Evolutionary conservation across 148 eudicot species (phyloP).

Genomic region (Rhododendron mucronatum): DNA sequence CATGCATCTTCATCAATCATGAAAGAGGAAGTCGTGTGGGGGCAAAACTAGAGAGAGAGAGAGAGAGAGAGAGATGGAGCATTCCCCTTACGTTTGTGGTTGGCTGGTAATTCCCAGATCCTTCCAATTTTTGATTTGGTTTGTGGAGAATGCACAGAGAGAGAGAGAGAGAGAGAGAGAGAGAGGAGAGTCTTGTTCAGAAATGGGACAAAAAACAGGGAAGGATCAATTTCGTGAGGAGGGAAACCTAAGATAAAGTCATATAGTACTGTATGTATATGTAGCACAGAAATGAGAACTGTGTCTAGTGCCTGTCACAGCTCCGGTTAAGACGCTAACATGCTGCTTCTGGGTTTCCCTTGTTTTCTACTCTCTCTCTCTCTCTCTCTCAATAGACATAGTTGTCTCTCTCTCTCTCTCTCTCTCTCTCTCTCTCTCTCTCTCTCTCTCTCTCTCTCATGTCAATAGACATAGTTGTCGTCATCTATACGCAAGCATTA

Average conservation of each 20-base stretch:
- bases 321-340: constrained; percentile 16
- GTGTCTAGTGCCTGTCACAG: not conserved
- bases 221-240: constrained; percentile 52
- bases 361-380: not conserved
- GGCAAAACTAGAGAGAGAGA: not conserved
- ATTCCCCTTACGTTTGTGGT: not conserved
- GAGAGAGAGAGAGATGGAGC: not conserved
- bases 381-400: not conserved
- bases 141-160: not conserved
- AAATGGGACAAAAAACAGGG: not conserved
- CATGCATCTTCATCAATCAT: not conserved
- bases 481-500: constrained; percentile 12
- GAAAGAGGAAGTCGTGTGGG: not conserved
- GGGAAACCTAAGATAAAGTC: constrained; percentile 36
- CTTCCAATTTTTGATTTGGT: not conserved
- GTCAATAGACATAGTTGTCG: not conserved
- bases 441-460: not conserved
- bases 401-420: not conserved
- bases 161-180: not conserved
- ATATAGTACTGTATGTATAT: not conserved
- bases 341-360: not conserved
- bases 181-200: not conserved
- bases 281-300: constrained; percentile 33
- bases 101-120: not conserved
- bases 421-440: constrained; percentile 3